phyloP scores from a whole-genome alignment of 306 rosid species.

The Heteromeles arbutifolia region DNA sequence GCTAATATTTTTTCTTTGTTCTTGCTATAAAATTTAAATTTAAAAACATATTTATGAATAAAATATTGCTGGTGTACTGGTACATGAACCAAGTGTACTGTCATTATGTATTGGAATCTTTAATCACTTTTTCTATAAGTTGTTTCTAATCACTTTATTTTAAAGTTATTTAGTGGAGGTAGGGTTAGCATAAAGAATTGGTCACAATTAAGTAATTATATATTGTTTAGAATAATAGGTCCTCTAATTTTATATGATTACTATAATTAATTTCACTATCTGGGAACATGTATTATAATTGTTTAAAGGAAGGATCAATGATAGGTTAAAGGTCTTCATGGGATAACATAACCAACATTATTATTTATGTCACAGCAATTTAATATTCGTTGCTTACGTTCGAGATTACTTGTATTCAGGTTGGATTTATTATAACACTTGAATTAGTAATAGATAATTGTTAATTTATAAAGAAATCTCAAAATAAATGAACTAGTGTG shows the following conservation, averaged over 20 bases:
- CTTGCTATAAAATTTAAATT: background rate
- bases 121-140: slow-evolving; percentile 4
- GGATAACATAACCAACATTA: background rate
- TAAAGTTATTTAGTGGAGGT: background rate
- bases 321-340: background rate
- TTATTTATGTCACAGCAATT: background rate
- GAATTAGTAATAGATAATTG: too few relatives aligned
- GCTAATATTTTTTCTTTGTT: background rate
- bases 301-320: background rate
- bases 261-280: background rate
- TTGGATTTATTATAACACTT: background rate
- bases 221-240: background rate
- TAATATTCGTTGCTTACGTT: background rate
- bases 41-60: background rate
- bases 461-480: background rate
- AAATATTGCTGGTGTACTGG: background rate
- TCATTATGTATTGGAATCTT: slow-evolving; percentile 33
- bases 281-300: background rate
- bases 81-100: slow-evolving; percentile 43
- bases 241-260: background rate
- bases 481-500: background rate
- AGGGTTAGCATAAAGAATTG: slow-evolving; percentile 1
- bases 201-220: background rate
- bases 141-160: background rate
- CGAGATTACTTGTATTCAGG: background rate